phyloP scores from a whole-genome alignment of 768 basidiomycete species.

The Mycena pura region DNA sequence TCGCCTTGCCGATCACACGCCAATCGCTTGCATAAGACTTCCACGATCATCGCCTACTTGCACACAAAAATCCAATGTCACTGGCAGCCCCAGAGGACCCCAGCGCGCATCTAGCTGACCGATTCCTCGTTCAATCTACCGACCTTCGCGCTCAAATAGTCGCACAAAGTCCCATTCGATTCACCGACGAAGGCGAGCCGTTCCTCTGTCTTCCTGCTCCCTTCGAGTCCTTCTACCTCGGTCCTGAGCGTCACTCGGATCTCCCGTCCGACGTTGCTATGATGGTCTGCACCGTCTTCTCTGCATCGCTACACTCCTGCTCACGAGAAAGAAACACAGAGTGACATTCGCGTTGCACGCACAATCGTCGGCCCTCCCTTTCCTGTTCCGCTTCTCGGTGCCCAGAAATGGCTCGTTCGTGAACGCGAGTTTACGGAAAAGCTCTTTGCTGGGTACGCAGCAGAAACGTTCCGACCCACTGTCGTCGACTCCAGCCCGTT shows the following conservation, averaged over 20 bases:
- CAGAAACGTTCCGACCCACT: constrained; percentile 12
- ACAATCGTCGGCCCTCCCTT: constrained; percentile 22
- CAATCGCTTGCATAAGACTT: no score
- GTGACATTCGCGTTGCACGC: constrained; percentile 24
- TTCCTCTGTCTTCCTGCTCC: constrained; percentile 23
- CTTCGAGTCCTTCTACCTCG: constrained; percentile 16
- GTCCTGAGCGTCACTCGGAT: constrained; percentile 19
- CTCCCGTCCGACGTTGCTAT: constrained; percentile 10
- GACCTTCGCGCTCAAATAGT: constrained; percentile 12
- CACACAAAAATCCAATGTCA: no score
- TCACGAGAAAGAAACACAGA: not conserved
- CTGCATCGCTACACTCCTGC: no score
- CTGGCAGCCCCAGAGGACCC: no score
- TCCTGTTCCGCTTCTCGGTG: constrained; percentile 1
- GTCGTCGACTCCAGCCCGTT: constrained; percentile 4
- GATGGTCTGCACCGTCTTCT: constrained; percentile 15
- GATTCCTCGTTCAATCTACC: constrained; percentile 15
- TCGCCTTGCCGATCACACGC: no score
- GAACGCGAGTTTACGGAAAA: constrained; percentile 1
- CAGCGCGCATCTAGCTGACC: constrained; percentile 5
- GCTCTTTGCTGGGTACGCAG: constrained; percentile 15
- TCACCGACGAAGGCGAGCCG: constrained; percentile 15
- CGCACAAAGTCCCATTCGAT: constrained; percentile 18
- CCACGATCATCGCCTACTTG: no score
- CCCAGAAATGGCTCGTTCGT: constrained; percentile 8